Evolutionary conservation across 805 yeast species (phyloP).

Genomic region (Sugiyamaella boreocaroliniensis): DNA sequence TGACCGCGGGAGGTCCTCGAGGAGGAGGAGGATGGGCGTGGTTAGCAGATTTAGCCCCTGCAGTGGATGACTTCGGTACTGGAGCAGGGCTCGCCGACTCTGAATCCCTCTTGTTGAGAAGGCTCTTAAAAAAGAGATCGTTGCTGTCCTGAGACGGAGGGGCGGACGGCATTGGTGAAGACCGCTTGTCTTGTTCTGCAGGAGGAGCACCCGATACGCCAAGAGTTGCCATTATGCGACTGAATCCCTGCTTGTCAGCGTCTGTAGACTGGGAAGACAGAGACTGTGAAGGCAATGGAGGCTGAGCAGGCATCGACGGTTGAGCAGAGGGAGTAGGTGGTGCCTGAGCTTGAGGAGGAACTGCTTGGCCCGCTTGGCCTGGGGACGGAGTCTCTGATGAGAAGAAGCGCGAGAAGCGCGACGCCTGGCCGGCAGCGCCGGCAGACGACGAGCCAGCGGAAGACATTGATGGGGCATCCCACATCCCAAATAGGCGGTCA

Average conservation of each 20-base stretch:
- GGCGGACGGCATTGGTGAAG: conserved; percentile 2
- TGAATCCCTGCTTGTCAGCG: conserved; percentile 29
- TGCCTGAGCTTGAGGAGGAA: neutral
- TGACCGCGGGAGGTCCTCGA: conserved; percentile 1
- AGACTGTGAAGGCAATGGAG: too few relatives aligned
- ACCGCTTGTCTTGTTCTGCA: neutral
- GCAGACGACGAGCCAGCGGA: neutral
- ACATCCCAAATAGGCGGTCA: conserved; percentile 20
- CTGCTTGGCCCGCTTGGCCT: neutral
- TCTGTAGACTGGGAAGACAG: conserved; percentile 5
- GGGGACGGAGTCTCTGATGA: neutral
- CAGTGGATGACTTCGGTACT: neutral
- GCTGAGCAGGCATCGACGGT: neutral
- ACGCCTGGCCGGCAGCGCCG: conserved; percentile 7
- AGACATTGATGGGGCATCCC: conserved; percentile 7
- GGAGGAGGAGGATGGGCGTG: neutral
- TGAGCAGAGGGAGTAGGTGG: neutral
- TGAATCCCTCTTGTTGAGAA: conserved; percentile 18
- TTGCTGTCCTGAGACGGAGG: conserved; percentile 9
- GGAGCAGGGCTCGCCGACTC: conserved; percentile 1
- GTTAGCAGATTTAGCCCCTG: neutral
- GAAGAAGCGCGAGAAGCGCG: conserved; percentile 19
- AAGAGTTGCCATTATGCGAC: conserved; percentile 27
- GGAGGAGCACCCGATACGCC: conserved; percentile 11
- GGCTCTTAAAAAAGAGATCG: conserved; percentile 21